phyloP scores from a whole-genome alignment of 371 early-diverging fungal genomes.

The Blyttiomyces sp. region DNA sequence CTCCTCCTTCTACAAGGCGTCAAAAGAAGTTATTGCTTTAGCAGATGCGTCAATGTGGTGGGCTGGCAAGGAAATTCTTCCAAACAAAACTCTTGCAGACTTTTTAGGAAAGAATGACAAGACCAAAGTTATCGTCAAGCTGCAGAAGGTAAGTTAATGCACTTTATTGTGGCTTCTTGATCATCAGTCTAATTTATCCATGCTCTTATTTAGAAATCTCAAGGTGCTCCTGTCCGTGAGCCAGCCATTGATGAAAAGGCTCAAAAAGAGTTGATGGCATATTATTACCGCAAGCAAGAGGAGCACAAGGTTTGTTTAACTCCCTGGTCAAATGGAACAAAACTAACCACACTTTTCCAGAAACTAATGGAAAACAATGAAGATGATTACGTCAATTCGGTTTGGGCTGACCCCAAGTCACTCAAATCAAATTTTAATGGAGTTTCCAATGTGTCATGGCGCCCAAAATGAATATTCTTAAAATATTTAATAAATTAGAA shows the following conservation, averaged over 20 bases:
- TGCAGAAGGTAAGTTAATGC: slow-evolving; percentile 48
- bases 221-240: slow-evolving; percentile 51
- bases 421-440: slow-evolving; percentile 46
- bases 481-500: neutral
- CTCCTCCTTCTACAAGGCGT: slow-evolving; percentile 29
- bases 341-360: slow-evolving; percentile 6
- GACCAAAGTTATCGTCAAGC: slow-evolving; percentile 49
- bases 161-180: too few species aligned
- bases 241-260: slow-evolving; percentile 39
- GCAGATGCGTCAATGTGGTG: slow-evolving; percentile 50
- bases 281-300: slow-evolving; percentile 55
- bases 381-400: slow-evolving; percentile 47
- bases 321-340: neutral
- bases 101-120: slow-evolving; percentile 56
- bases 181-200: neutral
- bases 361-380: slow-evolving; percentile 53
- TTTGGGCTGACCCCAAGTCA: slow-evolving; percentile 50
- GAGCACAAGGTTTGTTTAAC: slow-evolving; percentile 41
- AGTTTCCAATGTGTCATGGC: slow-evolving; percentile 22
- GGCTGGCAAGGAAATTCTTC: slow-evolving; percentile 50
- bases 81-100: slow-evolving; percentile 42
- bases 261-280: slow-evolving; percentile 54
- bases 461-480: slow-evolving; percentile 6
- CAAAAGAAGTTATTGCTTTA: slow-evolving; percentile 42
- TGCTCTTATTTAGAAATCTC: slow-evolving; percentile 29